phyloP scores from a whole-genome alignment of 192 early-diverging fungal species.

The Funneliformis mosseae region DNA sequence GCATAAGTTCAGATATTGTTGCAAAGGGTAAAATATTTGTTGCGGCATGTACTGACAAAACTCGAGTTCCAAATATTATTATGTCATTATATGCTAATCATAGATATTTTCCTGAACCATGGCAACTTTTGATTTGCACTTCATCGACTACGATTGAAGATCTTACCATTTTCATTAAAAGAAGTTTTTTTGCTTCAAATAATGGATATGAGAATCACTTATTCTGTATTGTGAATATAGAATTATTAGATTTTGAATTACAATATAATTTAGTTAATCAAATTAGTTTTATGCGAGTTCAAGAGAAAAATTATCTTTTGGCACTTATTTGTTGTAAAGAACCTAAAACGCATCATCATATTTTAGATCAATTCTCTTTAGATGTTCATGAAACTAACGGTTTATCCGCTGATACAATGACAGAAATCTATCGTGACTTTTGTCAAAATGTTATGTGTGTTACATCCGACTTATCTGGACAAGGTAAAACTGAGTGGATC shows the following conservation, averaged over 20 bases:
- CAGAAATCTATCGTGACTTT: conserved; percentile 9
- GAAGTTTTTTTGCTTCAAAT: conserved; percentile 26
- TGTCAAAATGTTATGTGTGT: conserved; percentile 27
- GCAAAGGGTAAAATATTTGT: conserved; percentile 19
- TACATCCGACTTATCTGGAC: conserved; percentile 24
- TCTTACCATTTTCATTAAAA: conserved; percentile 23
- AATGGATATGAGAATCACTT: conserved; percentile 21
- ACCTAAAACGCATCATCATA: conserved; percentile 18
- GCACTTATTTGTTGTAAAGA: conserved; percentile 33
- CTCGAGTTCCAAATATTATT: conserved; percentile 30
- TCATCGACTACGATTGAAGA: conserved; percentile 23
- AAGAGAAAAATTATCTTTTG: conserved; percentile 9
- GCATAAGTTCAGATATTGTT: background rate
- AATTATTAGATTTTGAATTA: conserved; percentile 34
- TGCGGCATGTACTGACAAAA: conserved; percentile 22
- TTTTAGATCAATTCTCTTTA: conserved; percentile 33
- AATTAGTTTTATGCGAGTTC: background rate
- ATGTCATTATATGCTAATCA: conserved; percentile 32
- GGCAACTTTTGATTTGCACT: conserved; percentile 30
- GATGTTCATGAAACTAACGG: conserved; percentile 5
- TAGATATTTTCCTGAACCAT: conserved; percentile 27
- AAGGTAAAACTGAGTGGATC: conserved; percentile 34
- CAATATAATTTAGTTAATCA: conserved; percentile 30
- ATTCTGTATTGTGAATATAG: conserved; percentile 32
- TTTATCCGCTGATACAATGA: conserved; percentile 1